Base-by-base conservation (phyloP, 495 filamentous ascomycete species). In the Annulohypoxylon moriforme region DNA sequence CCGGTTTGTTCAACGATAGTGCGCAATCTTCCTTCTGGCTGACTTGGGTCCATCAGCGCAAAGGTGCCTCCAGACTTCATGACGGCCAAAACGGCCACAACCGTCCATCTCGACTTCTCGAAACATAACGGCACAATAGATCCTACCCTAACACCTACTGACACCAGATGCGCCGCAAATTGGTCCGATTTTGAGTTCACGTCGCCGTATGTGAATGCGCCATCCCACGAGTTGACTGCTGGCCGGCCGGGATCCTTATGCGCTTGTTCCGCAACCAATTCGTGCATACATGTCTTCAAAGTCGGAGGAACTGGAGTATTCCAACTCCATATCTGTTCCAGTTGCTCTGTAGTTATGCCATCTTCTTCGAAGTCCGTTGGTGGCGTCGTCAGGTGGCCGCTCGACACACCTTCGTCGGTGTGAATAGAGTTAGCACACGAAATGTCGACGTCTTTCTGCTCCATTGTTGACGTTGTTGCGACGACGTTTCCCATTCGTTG, bases 201-300 rank as follows among this genome's bases (percentile, higher is more conserved):
- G 50, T 91, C 82, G 20, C 67, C 65, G 70, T 85, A 91, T 1
- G 88, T 88, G 64, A 91, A 78, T 27, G 62, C 79, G 16, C 88
- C 89, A 79, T 92, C 89, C 88, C 89, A 90, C 0, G 80, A 81
- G 29, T 76, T 53, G 42, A 84, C 75, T n/a, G 82, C 82, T 0
- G 71, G 44, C 14, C 73, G 71, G 31, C 63, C 57, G 0, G 81
- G 81, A 29, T 67, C 58, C 31, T 60, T 63, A 14, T 40, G 61
- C 33, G 75, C 74, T 55, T 77, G 76, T 13, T 77, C 72, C 16
- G 72, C 75, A 55, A 83, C 79, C 60, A 81, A 60, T 29, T 82
- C 78, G 50, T 83, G 81, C 75, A 83, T 82, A 46, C 78, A 81
- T 24, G 62, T 59, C 42, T 76, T 71, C 49, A 83, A 68, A 22